These are phyloP conservation scores for Capsella bursapastoris DNA, from an alignment of 345 rosid species.

Conservation along the genomic window DNA sequence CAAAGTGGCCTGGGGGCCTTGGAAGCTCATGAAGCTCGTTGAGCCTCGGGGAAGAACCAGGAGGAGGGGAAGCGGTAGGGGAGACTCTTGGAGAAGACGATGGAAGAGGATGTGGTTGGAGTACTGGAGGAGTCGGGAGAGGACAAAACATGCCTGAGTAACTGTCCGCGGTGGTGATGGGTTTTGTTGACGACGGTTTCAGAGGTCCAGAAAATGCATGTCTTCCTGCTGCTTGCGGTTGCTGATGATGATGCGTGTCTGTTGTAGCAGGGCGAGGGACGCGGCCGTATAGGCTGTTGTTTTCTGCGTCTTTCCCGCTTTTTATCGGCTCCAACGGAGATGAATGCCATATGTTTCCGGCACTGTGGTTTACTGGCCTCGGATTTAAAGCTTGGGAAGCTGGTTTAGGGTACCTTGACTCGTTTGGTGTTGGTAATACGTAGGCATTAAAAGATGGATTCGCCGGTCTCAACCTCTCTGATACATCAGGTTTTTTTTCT, in stretches of 20 bases:
- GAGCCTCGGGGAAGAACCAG: slow-evolving; percentile 73
- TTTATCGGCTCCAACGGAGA: slow-evolving; percentile 86
- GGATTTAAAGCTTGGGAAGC: slow-evolving; percentile 47
- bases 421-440: slow-evolving; percentile 82
- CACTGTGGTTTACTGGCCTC: slow-evolving; percentile 48
- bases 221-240: slow-evolving; percentile 56
- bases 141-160: slow-evolving; percentile 55
- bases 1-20: slow-evolving; percentile 67
- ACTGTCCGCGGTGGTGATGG: slow-evolving; percentile 50
- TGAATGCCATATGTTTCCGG: slow-evolving; percentile 75
- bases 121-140: slow-evolving; percentile 44
- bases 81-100: slow-evolving; percentile 72
- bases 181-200: slow-evolving; percentile 60
- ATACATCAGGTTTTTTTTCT: slow-evolving; percentile 67
- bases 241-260: slow-evolving; percentile 52
- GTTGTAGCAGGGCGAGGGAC: slow-evolving; percentile 64
- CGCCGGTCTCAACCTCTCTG: slow-evolving; percentile 63
- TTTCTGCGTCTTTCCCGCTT: slow-evolving; percentile 49
- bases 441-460: slow-evolving; percentile 62
- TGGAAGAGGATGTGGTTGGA: slow-evolving; percentile 47
- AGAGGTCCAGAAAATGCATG: slow-evolving; percentile 84
- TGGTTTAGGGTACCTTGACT: slow-evolving; percentile 55
- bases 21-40: slow-evolving; percentile 97
- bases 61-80: slow-evolving; percentile 90
- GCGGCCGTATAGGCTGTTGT: slow-evolving; percentile 47